Evolutionary conservation across 495 filamentous ascomycete genomes (phyloP).

Genomic region (Viridothelium virens): DNA sequence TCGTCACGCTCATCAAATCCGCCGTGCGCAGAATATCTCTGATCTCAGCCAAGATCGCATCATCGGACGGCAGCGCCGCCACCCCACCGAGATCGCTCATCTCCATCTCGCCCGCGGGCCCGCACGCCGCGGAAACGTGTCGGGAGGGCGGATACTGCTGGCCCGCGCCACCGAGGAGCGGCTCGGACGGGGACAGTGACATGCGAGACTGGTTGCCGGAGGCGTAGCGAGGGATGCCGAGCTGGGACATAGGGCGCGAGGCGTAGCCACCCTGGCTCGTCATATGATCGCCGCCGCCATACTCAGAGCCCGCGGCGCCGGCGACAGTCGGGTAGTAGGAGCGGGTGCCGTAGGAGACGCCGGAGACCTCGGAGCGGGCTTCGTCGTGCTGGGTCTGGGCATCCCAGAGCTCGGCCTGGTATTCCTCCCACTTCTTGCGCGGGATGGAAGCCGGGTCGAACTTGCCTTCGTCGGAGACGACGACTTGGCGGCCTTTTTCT

Average conservation of each 20-base stretch:
- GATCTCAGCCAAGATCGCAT: conserved; percentile 87
- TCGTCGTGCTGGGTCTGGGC: conserved; percentile 88
- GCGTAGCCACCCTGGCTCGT: conserved; percentile 40
- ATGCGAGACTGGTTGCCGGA: conserved; percentile 53
- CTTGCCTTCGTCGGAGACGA: conserved; percentile 96
- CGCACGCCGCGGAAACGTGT: conserved; percentile 29
- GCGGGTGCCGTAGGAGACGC: conserved; percentile 85
- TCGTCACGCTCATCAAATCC: conserved; percentile 95
- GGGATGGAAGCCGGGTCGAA: conserved; percentile 91
- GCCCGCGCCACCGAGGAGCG: conserved; percentile 4
- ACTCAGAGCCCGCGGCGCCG: conserved; percentile 47
- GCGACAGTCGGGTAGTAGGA: conserved; percentile 49
- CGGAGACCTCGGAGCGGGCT: conserved; percentile 76
- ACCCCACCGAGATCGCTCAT: conserved; percentile 58
- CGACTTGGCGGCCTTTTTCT: conserved; percentile 82
- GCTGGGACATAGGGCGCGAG: conserved; percentile 68
- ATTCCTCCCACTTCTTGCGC: conserved; percentile 98
- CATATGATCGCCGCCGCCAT: conserved; percentile 37
- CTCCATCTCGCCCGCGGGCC: conserved; percentile 45
- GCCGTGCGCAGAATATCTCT: conserved; percentile 82
- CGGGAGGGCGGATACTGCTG: conserved; percentile 2
- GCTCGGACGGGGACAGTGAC: conserved; percentile 73
- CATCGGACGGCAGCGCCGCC: conserved; percentile 67
- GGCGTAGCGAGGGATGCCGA: conserved; percentile 50
- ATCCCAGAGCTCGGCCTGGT: conserved; percentile 95